phyloP scores from a whole-genome alignment of 1,139 yeast genomes.

The Suhomyces bokatorum region DNA sequence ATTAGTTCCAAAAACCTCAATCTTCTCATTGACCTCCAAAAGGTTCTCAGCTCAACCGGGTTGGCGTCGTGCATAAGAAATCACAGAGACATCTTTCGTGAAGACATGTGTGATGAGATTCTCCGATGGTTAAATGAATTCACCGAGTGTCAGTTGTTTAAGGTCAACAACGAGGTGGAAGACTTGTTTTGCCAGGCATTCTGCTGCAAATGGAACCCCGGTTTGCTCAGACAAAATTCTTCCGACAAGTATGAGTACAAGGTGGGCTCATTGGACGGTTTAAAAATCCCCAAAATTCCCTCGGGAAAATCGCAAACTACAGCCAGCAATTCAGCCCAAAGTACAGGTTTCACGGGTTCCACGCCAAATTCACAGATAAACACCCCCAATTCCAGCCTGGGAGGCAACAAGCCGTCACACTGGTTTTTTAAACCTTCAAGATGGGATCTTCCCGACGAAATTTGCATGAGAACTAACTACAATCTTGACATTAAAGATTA shows the following conservation, averaged over 20 bases:
- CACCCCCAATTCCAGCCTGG: background rate
- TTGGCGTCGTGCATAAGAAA: constrained; percentile 67
- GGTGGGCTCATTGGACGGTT: constrained; percentile 36
- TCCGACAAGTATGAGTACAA: constrained; percentile 22
- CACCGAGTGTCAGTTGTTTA: constrained; percentile 55
- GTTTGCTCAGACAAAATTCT: constrained; percentile 27
- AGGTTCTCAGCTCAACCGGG: constrained; percentile 56
- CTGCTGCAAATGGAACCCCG: constrained; percentile 56
- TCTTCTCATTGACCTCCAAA: constrained; percentile 54
- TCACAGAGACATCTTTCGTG: constrained; percentile 70
- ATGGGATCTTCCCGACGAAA: constrained; percentile 44
- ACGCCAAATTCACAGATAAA: background rate
- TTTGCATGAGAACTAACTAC: constrained; percentile 50
- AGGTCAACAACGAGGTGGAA: constrained; percentile 49
- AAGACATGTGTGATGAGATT: constrained; percentile 78
- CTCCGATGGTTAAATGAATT: constrained; percentile 64
- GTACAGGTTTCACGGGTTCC: background rate
- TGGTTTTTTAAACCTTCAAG: constrained; percentile 41
- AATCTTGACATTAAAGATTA: constrained; percentile 33
- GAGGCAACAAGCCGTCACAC: constrained; percentile 19
- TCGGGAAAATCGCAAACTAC: background rate
- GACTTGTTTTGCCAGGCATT: constrained; percentile 57
- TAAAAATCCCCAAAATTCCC: constrained; percentile 39
- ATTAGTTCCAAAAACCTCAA: constrained; percentile 54
- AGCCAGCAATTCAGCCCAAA: background rate